Percentiles rank a stretch among this genome's conserved stretches.
Evolutionary conservation across 352 stramenopile species (phyloP).

Genomic region (Globisporangium cystogenes): DNA sequence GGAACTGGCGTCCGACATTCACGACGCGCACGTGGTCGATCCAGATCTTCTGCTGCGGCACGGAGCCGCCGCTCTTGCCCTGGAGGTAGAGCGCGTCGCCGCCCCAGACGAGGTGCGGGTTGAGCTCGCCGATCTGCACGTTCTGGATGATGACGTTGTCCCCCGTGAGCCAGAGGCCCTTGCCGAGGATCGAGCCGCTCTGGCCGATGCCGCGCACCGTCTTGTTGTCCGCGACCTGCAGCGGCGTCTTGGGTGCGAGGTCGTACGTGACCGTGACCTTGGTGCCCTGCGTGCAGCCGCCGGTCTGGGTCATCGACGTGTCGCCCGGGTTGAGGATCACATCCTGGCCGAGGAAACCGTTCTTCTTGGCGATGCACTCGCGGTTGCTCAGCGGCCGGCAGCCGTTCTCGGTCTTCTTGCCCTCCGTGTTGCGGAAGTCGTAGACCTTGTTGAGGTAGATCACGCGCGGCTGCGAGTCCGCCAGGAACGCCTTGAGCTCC

Average conservation of each 20-base stretch:
- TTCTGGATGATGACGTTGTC: constrained; percentile 53
- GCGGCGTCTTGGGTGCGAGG: constrained; percentile 23
- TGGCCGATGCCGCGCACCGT: constrained; percentile 33
- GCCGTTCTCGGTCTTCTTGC: constrained; percentile 33
- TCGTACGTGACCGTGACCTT: constrained; percentile 28
- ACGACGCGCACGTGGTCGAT: constrained; percentile 46
- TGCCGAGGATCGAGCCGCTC: constrained; percentile 30
- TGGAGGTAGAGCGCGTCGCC: constrained; percentile 10
- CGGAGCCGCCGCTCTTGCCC: constrained; percentile 11
- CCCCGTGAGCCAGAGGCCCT: constrained; percentile 28
- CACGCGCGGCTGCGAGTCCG: constrained; percentile 28
- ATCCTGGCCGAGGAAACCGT: constrained; percentile 45
- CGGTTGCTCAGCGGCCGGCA: constrained; percentile 36
- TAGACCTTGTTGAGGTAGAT: constrained; percentile 45
- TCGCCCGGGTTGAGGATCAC: constrained; percentile 13
- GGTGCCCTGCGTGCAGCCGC: constrained; percentile 23
- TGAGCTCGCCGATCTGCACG: constrained; percentile 49
- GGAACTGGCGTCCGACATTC: constrained; percentile 29
- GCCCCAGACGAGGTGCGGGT: constrained; percentile 27
- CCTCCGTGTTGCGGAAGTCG: constrained; percentile 41
- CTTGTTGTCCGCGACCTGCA: constrained; percentile 30
- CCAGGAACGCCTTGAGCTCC: constrained; percentile 39
- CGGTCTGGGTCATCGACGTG: constrained; percentile 26
- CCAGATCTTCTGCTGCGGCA: constrained; percentile 25
- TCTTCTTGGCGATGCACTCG: constrained; percentile 44